Conservation (phyloP, 768 basidiomycete genomes). For the Boletus pseudopeckii region DNA sequence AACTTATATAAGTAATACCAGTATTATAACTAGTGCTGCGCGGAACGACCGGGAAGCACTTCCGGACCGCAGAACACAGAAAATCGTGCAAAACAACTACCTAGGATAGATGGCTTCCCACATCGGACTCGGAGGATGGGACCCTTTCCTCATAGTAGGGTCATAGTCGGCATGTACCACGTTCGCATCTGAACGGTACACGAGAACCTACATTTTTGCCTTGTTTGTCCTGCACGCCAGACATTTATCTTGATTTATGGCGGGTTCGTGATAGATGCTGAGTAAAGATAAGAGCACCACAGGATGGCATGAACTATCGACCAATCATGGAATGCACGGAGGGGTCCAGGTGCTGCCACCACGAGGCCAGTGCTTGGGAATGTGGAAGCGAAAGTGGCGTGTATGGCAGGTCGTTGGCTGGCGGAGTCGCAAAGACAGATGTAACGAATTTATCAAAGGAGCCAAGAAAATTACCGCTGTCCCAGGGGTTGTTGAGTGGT, state of each 20-base stretch:
- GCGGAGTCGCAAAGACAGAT: neutral
- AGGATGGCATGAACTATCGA: neutral
- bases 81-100: neutral
- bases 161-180: too few species aligned
- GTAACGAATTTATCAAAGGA: neutral
- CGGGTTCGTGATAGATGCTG: neutral
- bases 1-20: too few species aligned
- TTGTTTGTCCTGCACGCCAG: neutral
- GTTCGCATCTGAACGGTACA: neutral
- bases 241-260: neutral
- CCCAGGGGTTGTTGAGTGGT: too few species aligned
- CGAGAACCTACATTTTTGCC: neutral
- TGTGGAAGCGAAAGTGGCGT: neutral
- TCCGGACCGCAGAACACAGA: neutral
- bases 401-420: neutral
- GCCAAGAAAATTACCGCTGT: neutral
- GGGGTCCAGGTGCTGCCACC: neutral
- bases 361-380: neutral
- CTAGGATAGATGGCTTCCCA: neutral
- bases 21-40: too few species aligned
- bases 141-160: neutral
- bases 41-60: neutral
- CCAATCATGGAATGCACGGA: neutral
- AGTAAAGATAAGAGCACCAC: neutral
- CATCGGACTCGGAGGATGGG: neutral